Percentiles rank a stretch among this genome's conserved stretches.
Evolutionary conservation across 2,329 filamentous ascomycete species (phyloP).

Genomic region (Beauveria scarabaeidicola): DNA sequence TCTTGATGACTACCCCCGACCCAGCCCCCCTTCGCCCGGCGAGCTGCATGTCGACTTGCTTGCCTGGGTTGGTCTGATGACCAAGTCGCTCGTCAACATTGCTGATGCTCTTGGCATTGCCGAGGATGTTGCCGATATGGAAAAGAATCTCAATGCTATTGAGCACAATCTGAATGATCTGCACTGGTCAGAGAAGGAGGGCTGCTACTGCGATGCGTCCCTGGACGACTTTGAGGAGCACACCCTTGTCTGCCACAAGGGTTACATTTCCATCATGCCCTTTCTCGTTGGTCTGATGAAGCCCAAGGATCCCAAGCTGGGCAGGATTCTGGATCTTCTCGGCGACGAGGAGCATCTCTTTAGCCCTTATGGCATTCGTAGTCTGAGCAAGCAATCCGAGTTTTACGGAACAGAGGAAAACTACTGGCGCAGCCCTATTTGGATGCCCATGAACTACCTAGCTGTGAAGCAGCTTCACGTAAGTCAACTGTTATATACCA

Average conservation of each 20-base stretch:
- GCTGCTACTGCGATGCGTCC: constrained; percentile 88
- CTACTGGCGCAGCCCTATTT: constrained; percentile 92
- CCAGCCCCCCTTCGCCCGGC: constrained; percentile 87
- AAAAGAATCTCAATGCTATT: constrained; percentile 66
- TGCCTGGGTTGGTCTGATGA: constrained; percentile 97
- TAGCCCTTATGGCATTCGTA: constrained; percentile 80
- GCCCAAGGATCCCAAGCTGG: constrained; percentile 64
- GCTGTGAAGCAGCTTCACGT: constrained; percentile 70
- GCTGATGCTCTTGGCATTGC: constrained; percentile 63
- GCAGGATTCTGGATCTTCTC: constrained; percentile 67
- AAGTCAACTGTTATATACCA: constrained; percentile 29
- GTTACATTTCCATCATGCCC: constrained; percentile 88
- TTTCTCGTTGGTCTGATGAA: constrained; percentile 78
- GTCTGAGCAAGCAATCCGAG: constrained; percentile 73
- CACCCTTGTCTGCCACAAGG: constrained; percentile 85
- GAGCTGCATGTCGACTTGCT: constrained; percentile 94
- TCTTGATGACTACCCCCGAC: constrained; percentile 89
- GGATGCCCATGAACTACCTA: constrained; percentile 95
- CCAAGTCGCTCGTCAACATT: constrained; percentile 72
- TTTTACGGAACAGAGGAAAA: constrained; percentile 89
- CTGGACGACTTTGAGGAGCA: constrained; percentile 94
- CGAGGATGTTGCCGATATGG: constrained; percentile 69
- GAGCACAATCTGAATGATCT: constrained; percentile 81
- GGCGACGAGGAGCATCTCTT: constrained; percentile 79
- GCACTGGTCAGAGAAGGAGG: constrained; percentile 76